Evolutionary conservation across 208 protist species (phyloP), one percentile per base, ranked within the genome.

Genomic region (Balamuthia mandrillaris): DNA sequence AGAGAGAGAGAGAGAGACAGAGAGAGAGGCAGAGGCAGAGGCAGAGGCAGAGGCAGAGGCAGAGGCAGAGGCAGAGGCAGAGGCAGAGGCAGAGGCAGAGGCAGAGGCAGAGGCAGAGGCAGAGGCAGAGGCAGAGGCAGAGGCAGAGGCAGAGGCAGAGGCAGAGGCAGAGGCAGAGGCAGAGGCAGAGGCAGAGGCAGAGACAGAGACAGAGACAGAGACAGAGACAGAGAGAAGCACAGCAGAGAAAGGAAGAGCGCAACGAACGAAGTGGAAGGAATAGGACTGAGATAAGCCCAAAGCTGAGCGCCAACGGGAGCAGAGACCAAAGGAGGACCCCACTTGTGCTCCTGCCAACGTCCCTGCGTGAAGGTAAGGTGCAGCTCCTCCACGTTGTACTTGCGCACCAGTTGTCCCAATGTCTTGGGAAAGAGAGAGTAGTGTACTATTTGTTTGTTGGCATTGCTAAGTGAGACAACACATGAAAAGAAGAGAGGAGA

Each of bases 251-350:
- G 4, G 41, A 12, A n/a, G 42, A 33, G 16, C 12, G 3, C 2
- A 45, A 5, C 24, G 4, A 54, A 27, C 14, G 18, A 68, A 18
- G 60, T 27, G 18, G 84, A 70, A 18, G 51, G 58, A 14, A 47
- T 10, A 3, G 75, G 72, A 51, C 44, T 56, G 6, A 92, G 79
- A 72, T 88, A 91, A 21, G 87, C 81, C 47, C 60, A 86, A 31
- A 92, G 56, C 65, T 92, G 90, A 9, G 87, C 89, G 37, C 90
- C 90, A n/a, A 88, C 85, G 4, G 90, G 90, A 3, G 90, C 81
- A 14, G 89, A 31, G n/a, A 84, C 39, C 42, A 91, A 21, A 21
- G 90, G 90, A 37, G 54, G 74, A 2, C 90, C 90, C 90, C 90
- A 92, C 27, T 72, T 60, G n/a, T 41, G 52, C 81, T 90, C 86